phyloP scores from a whole-genome alignment of 352 stramenopile species.

The Nothophytophthora sp. region DNA sequence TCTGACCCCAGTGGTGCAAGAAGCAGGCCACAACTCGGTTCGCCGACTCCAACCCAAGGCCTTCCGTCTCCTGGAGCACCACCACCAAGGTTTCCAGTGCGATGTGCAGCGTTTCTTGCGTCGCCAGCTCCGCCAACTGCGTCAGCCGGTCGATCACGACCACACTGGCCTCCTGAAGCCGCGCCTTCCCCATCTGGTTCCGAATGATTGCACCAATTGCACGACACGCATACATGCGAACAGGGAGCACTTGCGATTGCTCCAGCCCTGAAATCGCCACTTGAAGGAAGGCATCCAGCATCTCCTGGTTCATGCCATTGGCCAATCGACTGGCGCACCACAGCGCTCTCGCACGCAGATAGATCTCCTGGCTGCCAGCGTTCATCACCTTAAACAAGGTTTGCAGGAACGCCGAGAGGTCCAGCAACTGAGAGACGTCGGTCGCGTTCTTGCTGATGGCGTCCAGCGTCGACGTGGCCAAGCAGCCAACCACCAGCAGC shows the following conservation, averaged over 20 bases:
- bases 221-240: constrained; percentile 80
- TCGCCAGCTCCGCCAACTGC: constrained; percentile 56
- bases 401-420: constrained; percentile 65
- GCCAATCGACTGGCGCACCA: constrained; percentile 82
- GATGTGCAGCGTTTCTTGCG: constrained; percentile 77
- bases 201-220: constrained; percentile 71
- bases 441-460: constrained; percentile 52
- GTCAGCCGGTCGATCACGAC: constrained; percentile 64
- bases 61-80: constrained; percentile 59
- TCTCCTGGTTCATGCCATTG: constrained; percentile 68
- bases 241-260: constrained; percentile 64
- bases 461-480: constrained; percentile 62
- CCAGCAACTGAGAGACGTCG: constrained; percentile 49
- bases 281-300: constrained; percentile 72
- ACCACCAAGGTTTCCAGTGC: constrained; percentile 77
- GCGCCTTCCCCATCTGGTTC: constrained; percentile 57
- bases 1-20: constrained; percentile 62
- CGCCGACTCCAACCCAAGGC: constrained; percentile 36
- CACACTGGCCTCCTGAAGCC: constrained; percentile 47
- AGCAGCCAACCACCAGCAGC: constrained; percentile 64
- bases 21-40: constrained; percentile 60
- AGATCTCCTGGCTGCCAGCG: constrained; percentile 58
- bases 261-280: constrained; percentile 77
- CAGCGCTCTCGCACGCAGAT: constrained; percentile 71
- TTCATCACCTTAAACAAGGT: constrained; percentile 85